Conservation (phyloP, 1,139 yeast genomes). For the Arxiozyma slooffiae region DNA sequence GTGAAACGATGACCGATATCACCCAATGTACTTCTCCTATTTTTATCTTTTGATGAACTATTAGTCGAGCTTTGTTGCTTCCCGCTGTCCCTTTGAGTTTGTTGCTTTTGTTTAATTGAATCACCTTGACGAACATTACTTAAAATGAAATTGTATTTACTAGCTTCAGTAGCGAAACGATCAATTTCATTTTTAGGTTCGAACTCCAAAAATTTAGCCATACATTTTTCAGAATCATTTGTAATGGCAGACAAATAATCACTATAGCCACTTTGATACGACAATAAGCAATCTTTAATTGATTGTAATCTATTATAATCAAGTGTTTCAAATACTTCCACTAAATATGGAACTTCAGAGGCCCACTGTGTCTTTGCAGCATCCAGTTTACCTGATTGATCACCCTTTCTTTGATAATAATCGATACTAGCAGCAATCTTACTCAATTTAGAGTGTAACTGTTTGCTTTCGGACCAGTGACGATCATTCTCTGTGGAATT, state of each 20-base stretch:
- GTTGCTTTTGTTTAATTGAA: conserved; percentile 3
- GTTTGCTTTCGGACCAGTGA: conserved; percentile 39
- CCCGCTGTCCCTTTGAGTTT: not conserved
- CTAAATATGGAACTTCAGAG: conserved; percentile 65
- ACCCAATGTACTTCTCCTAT: conserved; percentile 16
- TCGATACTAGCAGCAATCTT: conserved; percentile 31
- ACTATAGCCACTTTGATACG: conserved; percentile 55
- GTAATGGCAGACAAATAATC: conserved; percentile 40
- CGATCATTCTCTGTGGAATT: conserved; percentile 46
- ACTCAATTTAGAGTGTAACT: conserved; percentile 34
- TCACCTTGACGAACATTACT: conserved; percentile 5
- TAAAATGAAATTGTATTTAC: conserved; percentile 17
- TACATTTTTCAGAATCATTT: conserved; percentile 52
- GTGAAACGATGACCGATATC: conserved; percentile 16
- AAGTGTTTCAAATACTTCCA: conserved; percentile 65
- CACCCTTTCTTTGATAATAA: conserved; percentile 4
- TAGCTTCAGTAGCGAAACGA: conserved; percentile 44
- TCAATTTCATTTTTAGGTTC: conserved; percentile 50
- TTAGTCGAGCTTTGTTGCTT: not conserved
- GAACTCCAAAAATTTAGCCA: conserved; percentile 54
- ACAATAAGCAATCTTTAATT: conserved; percentile 58
- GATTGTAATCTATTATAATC: conserved; percentile 59
- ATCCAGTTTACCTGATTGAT: conserved; percentile 9
- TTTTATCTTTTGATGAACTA: conserved; percentile 9
- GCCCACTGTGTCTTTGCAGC: conserved; percentile 44